Conservation (phyloP, 2,329 filamentous ascomycete genomes). For the Neonectria hederae region DNA sequence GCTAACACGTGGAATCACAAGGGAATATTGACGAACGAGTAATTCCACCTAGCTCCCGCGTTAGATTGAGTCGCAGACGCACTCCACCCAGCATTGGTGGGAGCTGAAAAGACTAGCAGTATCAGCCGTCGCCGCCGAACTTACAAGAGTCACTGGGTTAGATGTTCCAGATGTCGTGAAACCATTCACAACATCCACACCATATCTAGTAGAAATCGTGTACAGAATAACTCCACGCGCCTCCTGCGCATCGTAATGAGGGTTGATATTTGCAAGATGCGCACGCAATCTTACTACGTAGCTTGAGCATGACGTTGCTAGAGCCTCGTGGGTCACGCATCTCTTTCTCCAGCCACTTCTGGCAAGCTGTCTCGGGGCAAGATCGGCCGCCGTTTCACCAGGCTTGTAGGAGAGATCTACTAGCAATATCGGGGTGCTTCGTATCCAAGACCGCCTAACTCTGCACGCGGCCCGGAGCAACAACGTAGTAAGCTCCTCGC, state of each 20-base stretch:
- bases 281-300: neutral
- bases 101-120: neutral
- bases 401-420: conserved; percentile 15
- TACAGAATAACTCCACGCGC: conserved; percentile 11
- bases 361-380: conserved; percentile 31
- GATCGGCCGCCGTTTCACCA: conserved; percentile 28
- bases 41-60: neutral
- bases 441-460: conserved; percentile 4
- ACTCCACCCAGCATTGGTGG: neutral
- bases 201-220: conserved; percentile 15
- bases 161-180: neutral
- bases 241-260: conserved; percentile 2
- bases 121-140: neutral
- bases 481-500: neutral
- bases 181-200: conserved; percentile 5
- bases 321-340: neutral
- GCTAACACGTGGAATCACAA: neutral
- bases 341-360: conserved; percentile 22
- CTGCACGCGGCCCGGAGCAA: neutral
- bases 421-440: neutral
- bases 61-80: neutral
- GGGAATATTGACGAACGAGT: neutral
- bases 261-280: neutral
- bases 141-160: neutral
- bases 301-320: neutral